A percentile compares a stretch with the other conserved stretches of the same genome.
Conservation (phyloP, 2,329 filamentous ascomycete genomes). For the Stenocarpella maydis region DNA sequence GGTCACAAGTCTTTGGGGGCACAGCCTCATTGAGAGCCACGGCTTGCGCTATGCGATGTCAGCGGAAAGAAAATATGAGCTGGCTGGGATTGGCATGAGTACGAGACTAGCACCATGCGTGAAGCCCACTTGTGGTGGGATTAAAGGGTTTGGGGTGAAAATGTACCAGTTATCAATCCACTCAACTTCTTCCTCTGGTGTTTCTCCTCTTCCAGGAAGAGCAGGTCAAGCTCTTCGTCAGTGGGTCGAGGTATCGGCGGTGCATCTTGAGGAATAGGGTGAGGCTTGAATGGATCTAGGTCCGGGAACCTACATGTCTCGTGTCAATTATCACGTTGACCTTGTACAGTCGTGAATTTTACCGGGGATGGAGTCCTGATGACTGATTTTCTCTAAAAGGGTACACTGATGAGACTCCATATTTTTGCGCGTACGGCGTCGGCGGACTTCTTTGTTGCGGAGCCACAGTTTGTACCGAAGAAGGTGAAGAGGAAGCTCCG, state of each 20-base stretch:
- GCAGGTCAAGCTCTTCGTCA: slow-evolving; percentile 1
- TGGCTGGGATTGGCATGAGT: neutral
- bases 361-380: slow-evolving; percentile 9
- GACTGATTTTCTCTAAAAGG: neutral
- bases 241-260: neutral
- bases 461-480: neutral
- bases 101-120: neutral
- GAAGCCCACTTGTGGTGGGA: neutral
- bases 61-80: neutral
- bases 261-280: neutral
- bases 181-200: neutral
- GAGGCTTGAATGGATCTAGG: neutral
- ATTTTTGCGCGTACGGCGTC: neutral
- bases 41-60: neutral
- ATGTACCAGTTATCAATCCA: neutral
- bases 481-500: neutral
- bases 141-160: too few species aligned
- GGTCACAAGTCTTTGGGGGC: neutral
- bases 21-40: neutral
- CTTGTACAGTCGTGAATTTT: neutral
- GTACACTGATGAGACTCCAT: neutral
- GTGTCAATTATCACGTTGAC: neutral
- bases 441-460: neutral
- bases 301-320: neutral
- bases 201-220: neutral